phyloP scores from a whole-genome alignment of 2,329 filamentous ascomycete species.

The Trichoderma atrobrunneum region DNA sequence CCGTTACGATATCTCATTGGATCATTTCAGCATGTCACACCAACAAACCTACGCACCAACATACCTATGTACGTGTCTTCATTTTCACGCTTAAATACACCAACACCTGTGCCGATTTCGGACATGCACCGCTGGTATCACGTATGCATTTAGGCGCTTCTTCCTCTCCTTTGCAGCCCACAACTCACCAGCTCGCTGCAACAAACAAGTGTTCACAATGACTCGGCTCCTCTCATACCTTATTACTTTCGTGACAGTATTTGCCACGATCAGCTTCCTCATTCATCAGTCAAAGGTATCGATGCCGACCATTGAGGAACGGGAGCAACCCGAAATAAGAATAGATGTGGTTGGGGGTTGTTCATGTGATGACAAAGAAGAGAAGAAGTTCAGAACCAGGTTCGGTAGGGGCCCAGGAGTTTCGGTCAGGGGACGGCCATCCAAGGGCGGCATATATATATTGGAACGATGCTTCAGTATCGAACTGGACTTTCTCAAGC shows the following conservation, averaged over 20 bases:
- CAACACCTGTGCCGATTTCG: not conserved
- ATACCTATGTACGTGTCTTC: not conserved
- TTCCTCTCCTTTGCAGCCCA: not conserved
- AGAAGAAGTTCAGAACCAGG: not conserved
- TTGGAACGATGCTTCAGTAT: not conserved
- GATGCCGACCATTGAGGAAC: not conserved
- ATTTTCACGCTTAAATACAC: not conserved
- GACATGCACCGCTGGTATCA: not conserved
- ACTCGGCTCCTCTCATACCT: not conserved
- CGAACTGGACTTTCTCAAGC: not conserved
- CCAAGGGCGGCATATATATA: not conserved
- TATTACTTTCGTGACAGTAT: not conserved
- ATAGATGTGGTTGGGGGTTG: not conserved
- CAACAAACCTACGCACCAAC: not conserved
- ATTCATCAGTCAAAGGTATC: not conserved
- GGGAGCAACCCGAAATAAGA: not conserved
- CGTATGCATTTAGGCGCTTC: not conserved
- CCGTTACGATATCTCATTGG: not conserved
- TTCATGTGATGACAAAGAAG: not conserved
- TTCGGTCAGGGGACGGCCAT: not conserved
- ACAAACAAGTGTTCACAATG: not conserved
- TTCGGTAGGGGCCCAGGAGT: not conserved
- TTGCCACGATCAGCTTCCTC: not conserved
- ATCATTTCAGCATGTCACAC: not conserved
- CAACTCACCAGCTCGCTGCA: not conserved